These are phyloP conservation scores for Salvia rosmarinus DNA, from an alignment of 257 asterid genomes.

Conservation along the genomic window DNA sequence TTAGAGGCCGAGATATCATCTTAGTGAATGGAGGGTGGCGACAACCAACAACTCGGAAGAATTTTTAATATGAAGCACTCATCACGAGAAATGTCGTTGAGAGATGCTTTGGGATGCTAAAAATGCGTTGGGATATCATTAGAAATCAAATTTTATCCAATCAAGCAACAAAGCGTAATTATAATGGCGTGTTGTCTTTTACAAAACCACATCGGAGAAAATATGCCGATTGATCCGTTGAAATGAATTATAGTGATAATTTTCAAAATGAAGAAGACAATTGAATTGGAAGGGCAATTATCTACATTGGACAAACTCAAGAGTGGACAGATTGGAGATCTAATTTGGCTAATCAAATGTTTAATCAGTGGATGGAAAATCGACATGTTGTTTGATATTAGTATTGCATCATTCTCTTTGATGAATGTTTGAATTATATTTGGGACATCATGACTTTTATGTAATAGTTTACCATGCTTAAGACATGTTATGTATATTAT, in stretches of 20 bases:
- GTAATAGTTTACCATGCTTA: too few species aligned
- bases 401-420: too few species aligned
- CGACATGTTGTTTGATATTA: not conserved
- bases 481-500: too few species aligned
- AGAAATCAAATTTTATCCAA: constrained; percentile 13
- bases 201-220: not conserved
- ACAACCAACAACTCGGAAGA: constrained; percentile 4
- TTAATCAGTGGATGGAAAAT: not conserved
- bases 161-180: not conserved
- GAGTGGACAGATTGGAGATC: not conserved
- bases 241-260: not conserved
- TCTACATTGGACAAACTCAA: not conserved
- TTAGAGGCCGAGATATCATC: not conserved
- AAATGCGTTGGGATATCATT: constrained; percentile 15
- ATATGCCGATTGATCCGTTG: constrained; percentile 1
- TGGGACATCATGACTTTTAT: not conserved
- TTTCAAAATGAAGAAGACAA: not conserved
- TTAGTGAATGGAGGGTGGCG: not conserved
- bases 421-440: too few species aligned
- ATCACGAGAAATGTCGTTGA: constrained; percentile 5
- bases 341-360: not conserved
- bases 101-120: not conserved
- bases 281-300: not conserved
- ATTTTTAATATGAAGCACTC: constrained; percentile 2
- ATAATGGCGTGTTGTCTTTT: not conserved